A percentile compares a stretch with the other conserved stretches of the same genome.
Conservation (phyloP, 2,329 filamentous ascomycete species). For the Alternaria sp. region DNA sequence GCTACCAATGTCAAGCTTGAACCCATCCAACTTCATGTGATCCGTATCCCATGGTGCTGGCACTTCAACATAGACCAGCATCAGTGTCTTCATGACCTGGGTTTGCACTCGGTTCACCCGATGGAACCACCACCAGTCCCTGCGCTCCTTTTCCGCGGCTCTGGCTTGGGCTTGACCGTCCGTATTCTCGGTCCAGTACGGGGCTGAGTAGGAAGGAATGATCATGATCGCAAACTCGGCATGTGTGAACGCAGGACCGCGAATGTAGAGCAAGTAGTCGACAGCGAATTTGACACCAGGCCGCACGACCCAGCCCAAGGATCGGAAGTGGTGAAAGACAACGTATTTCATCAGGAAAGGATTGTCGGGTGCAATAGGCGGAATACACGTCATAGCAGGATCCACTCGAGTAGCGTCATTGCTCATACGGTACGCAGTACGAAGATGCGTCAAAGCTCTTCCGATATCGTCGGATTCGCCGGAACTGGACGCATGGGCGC, state of each 20-base stretch:
- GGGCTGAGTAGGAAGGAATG: conserved; percentile 78
- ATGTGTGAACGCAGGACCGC: conserved; percentile 92
- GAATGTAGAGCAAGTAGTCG: conserved; percentile 92
- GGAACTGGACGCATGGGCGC: conserved; percentile 71
- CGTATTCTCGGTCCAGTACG: conserved; percentile 69
- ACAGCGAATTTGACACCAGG: conserved; percentile 93
- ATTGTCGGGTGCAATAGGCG: conserved; percentile 72
- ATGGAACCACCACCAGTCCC: conserved; percentile 83
- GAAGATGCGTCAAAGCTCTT: conserved; percentile 8
- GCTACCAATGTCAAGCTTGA: conserved; percentile 62
- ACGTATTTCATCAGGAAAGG: conserved; percentile 85
- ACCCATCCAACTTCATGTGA: conserved; percentile 44
- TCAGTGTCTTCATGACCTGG: conserved; percentile 87
- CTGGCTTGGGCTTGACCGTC: conserved; percentile 30
- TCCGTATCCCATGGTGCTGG: conserved; percentile 67
- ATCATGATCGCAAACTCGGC: conserved; percentile 91
- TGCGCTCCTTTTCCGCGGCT: conserved; percentile 50
- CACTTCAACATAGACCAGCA: conserved; percentile 90
- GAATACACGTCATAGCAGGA: conserved; percentile 11
- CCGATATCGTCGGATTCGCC: conserved; percentile 18
- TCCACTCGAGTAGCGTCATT: conserved; percentile 12
- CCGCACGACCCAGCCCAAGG: conserved; percentile 91
- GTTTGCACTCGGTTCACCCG: conserved; percentile 87
- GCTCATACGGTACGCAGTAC: conserved; percentile 19
- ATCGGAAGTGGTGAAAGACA: conserved; percentile 95